Evolutionary conservation across 805 yeast genomes (phyloP).

Genomic region (Teunomyces kruisii): DNA sequence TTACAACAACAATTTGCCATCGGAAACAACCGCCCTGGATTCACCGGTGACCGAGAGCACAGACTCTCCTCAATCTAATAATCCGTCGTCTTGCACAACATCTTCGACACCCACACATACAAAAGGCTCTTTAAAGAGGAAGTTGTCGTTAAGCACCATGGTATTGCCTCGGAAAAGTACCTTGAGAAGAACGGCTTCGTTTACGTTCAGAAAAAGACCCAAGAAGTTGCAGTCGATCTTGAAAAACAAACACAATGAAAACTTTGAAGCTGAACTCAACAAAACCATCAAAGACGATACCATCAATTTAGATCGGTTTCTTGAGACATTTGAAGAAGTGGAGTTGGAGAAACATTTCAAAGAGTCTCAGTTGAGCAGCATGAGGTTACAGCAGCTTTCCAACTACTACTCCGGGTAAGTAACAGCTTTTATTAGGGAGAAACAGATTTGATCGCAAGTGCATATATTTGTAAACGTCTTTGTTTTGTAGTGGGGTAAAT

Average conservation of each 20-base stretch:
- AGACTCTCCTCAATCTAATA: background rate
- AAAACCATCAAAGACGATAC: slow-evolving; percentile 7
- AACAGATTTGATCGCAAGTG: no score
- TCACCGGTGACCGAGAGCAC: background rate
- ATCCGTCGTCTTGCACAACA: background rate
- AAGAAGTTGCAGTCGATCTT: slow-evolving; percentile 20
- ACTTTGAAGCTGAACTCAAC: slow-evolving; percentile 19
- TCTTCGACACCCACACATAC: background rate
- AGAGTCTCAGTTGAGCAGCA: slow-evolving; percentile 4
- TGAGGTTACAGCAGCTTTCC: slow-evolving; percentile 8
- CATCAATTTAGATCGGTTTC: slow-evolving; percentile 7
- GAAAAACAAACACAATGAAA: slow-evolving; percentile 23
- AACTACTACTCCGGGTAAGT: slow-evolving; percentile 6
- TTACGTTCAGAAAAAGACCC: background rate
- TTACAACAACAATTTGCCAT: slow-evolving; percentile 10
- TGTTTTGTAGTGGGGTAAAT: background rate
- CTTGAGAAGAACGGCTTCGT: background rate
- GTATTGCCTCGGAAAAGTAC: background rate
- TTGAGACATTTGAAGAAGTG: slow-evolving; percentile 6
- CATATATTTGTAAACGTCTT: no score
- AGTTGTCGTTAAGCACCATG: background rate
- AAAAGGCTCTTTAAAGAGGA: background rate
- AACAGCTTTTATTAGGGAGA: background rate
- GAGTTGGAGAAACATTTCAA: slow-evolving; percentile 6
- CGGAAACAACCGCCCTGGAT: background rate